These are phyloP conservation scores for Cymbidium sinense DNA, from an alignment of 106 monocot species.

Conservation along the genomic window DNA sequence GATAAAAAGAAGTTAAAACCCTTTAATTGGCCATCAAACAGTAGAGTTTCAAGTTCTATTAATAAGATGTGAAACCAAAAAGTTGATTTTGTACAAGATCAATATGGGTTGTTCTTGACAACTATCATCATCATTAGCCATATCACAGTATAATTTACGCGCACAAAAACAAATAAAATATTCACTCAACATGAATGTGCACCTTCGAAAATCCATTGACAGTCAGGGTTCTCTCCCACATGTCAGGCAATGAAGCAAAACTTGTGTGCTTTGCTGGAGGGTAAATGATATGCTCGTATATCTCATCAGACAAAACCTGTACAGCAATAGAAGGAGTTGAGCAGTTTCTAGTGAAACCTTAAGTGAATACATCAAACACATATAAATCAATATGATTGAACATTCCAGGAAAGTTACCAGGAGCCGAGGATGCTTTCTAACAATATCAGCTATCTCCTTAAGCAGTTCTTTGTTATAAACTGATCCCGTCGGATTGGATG, in stretches of 20 bases:
- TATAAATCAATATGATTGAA: neutral
- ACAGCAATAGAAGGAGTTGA: neutral
- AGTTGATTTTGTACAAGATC: neutral
- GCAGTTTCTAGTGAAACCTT: neutral
- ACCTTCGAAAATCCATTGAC: slow-evolving; percentile 99
- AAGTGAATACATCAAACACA: neutral
- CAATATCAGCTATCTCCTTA: slow-evolving; percentile 88
- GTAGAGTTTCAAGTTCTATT: neutral
- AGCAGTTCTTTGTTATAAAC: slow-evolving; percentile 83
- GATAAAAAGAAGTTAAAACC: neutral
- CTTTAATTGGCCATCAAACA: neutral
- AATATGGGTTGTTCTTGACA: neutral
- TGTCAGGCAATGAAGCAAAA: slow-evolving; percentile 94
- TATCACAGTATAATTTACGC: too few relatives aligned
- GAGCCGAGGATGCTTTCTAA: slow-evolving; percentile 81
- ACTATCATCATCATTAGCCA: neutral
- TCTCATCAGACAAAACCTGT: slow-evolving; percentile 97
- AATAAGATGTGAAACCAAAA: neutral
- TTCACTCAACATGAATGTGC: neutral
- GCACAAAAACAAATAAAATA: neutral
- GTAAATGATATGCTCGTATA: slow-evolving; percentile 98
- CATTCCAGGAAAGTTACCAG: slow-evolving; percentile 40
- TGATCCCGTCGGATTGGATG: slow-evolving; percentile 96
- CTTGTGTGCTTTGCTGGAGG: slow-evolving; percentile 85
- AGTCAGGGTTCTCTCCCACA: slow-evolving; percentile 95